Evolutionary conservation across 2,329 filamentous ascomycete genomes (phyloP).

Genomic region (Hymenoscyphus salicellus): DNA sequence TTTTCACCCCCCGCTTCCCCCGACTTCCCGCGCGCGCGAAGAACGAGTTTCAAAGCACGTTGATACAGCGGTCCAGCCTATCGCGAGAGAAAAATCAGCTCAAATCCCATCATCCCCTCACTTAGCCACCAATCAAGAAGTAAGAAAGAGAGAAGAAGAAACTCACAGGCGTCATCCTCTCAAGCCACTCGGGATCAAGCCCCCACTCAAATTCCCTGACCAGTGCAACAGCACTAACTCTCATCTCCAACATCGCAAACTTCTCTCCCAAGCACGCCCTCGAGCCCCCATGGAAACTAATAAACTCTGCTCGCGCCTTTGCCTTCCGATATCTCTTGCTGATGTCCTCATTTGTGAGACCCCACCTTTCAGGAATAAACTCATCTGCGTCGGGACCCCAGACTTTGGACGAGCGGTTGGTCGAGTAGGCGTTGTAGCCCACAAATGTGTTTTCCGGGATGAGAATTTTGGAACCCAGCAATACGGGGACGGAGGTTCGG

Average conservation of each 20-base stretch:
- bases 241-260: conserved; percentile 10
- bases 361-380: conserved; percentile 7
- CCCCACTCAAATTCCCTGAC: conserved; percentile 8
- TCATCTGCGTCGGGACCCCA: conserved; percentile 5
- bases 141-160: not conserved
- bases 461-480: not conserved
- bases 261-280: conserved; percentile 9
- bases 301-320: conserved; percentile 4
- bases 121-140: not conserved
- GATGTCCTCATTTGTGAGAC: conserved; percentile 8
- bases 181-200: conserved; percentile 3
- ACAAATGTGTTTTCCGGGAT: conserved; percentile 8
- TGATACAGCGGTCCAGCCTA: conserved; percentile 11
- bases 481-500: not conserved
- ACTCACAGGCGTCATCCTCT: conserved; percentile 12
- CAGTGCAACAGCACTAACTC: not conserved
- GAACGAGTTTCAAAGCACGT: conserved; percentile 3
- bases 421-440: conserved; percentile 9
- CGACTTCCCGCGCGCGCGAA: not conserved
- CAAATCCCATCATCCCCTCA: not conserved
- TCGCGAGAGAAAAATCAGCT: not conserved
- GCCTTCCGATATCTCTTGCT: conserved; percentile 4
- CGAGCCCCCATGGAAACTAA: conserved; percentile 7
- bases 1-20: not conserved
- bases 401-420: not conserved